Base-by-base conservation (phyloP, 768 basidiomycete genomes). In the Phylloporus scabripes region DNA sequence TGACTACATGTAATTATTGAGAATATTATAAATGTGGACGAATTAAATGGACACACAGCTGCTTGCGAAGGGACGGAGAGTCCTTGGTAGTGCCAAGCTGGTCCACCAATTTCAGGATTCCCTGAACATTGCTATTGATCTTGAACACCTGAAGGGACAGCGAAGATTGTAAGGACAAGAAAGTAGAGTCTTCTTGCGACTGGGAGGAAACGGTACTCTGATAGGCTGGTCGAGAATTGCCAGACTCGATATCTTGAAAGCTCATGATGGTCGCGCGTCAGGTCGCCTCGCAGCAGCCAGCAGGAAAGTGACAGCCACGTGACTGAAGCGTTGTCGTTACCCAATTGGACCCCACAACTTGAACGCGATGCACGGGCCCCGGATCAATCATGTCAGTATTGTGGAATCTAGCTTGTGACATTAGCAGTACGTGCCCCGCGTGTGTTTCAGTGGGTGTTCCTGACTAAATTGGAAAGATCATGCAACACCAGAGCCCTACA, bases 121-220 rank as follows among this genome's bases (percentile, higher is more conserved):
- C 95, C 61, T 95, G 91, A 3, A 97, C 92, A 69, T 99, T 99
- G 50, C 90, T 81, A 60, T 95, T 94, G 74, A 98, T 92, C 80
- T 98, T 98, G 85, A 98, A 97, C 50, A 95, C 91, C 66, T 98
- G 94, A 6, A 98, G 76, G 1, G 87, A 87, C 51, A 92, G 69
- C 12, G 89, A 89, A 3, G 80, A 82, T 62, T 92, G 92, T 14
- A 94, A 72, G 28, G 73, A 75, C 9, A 77, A 70, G 66, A 95
- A 97, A 4, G 84, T 76, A 7, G 80, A 76, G 68, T 93, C 91
- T 62, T 88, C 83, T 36, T 60, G 69, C 17, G 71, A 69, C 52
- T 72, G 73, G 51, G 75, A 67, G 1, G 55, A 45, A 21, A 49
- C 52, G 11, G 50, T 48, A 14, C 60, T 66, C 3, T 67, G 57